Evolutionary conservation across 176 grass and related monocot species (phyloP), one percentile per base, ranked within the genome.

Genomic region (Cenchrus purpureus): DNA sequence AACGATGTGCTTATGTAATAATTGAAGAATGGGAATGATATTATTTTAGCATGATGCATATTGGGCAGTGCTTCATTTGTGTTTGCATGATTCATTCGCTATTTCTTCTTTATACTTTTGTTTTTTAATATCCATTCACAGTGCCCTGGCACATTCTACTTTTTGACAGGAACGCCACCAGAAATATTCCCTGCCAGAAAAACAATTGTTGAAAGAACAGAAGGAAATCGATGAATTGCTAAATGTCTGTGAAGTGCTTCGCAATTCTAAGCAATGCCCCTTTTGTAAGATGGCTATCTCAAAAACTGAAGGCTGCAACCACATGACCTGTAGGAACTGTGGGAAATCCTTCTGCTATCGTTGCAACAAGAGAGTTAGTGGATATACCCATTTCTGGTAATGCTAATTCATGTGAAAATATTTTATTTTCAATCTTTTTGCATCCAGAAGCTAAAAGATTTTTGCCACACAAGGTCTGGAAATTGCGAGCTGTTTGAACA

Each of bases 211-310:
- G 52, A 89, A 31, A 74, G 88, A 91, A 56, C 76, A 84, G n/a
- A 87, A 84, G 57, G 71, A 91, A 55, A 91, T 91, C 84, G 83
- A 95, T 48, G 90, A 92, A 68, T 69, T 92, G 62, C 11, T 87
- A 42, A 91, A 44, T 81, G 61, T 95, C 16, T 81, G 45, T 84
- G 91, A 88, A 86, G 86, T 67, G 34, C 76, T 92, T 79, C 89
- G 76, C 59, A 77, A 85, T 88, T 80, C 90, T 56, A 92, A 86
- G 80, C 90, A 91, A 73, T 95, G 93, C 37, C 93, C 90, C 34
- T 56, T 64, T 60, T 95, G 93, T 61, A 95, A 95, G 81, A 95
- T 95, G 50, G 88, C 88, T 65, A 95, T 95, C 74, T 95, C 93
- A 10, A 85, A 87, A 65, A 95, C 86, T 14, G 83, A 85, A 43